Conservation (phyloP, 2,329 filamentous ascomycete species). For the Penicillium sp. region DNA sequence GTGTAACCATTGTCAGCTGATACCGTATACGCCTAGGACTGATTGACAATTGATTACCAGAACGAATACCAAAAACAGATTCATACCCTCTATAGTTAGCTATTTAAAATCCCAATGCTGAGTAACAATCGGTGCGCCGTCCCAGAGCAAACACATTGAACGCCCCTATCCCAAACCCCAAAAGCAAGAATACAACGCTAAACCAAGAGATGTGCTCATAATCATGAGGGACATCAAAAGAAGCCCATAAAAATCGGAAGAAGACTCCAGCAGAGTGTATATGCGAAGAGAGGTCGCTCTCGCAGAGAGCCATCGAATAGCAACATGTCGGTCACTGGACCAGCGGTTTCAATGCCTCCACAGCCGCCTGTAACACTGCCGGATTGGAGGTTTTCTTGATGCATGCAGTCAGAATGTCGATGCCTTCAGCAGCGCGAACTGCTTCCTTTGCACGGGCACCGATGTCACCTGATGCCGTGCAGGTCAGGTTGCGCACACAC, state of each 20-base stretch:
- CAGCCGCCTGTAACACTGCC: slow-evolving; percentile 65
- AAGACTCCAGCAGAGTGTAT: slow-evolving; percentile 2
- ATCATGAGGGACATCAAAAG: slow-evolving; percentile 8
- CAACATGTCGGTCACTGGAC: slow-evolving; percentile 37
- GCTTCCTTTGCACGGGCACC: slow-evolving; percentile 58
- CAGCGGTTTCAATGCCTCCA: slow-evolving; percentile 67
- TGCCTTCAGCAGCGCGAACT: slow-evolving; percentile 58
- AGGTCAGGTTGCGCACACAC: slow-evolving; percentile 66
- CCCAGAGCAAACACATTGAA: background rate
- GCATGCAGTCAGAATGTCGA: slow-evolving; percentile 64
- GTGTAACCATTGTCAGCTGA: too few relatives aligned
- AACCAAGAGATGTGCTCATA: slow-evolving; percentile 18
- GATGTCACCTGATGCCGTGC: slow-evolving; percentile 56
- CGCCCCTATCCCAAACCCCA: background rate
- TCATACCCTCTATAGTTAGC: slow-evolving; percentile 9
- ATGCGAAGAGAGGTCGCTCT: background rate
- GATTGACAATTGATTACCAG: background rate
- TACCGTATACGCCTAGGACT: too few relatives aligned
- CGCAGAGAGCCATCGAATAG: slow-evolving; percentile 1
- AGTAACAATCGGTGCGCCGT: slow-evolving; percentile 1
- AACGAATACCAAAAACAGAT: background rate
- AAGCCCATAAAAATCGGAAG: slow-evolving; percentile 4
- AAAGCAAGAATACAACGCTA: slow-evolving; percentile 11
- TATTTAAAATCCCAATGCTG: slow-evolving; percentile 1
- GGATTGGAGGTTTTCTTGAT: slow-evolving; percentile 63